Evolutionary conservation across 495 filamentous ascomycete genomes (phyloP), one percentile per base, ranked within the genome.

Genomic region (Chlorociboria aeruginascens): DNA sequence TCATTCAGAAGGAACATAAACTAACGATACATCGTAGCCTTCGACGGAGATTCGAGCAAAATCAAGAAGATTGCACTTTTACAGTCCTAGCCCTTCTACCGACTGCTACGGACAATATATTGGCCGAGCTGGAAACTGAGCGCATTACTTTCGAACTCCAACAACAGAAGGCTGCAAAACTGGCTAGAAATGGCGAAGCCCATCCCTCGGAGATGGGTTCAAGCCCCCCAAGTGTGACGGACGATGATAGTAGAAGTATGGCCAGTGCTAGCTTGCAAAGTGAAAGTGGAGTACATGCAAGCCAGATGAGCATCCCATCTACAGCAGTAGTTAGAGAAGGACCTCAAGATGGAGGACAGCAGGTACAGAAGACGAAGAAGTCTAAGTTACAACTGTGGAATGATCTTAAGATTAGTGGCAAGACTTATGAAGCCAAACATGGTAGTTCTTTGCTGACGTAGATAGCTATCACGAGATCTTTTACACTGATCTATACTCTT

Each of bases 1-100:
- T 45, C 12, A 17, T 28, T 12, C 25, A 1, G 31, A 10, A 32
- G 3, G 36, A n/a, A 41, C 29, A 37, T 7, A 14, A 42, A 32
- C 49, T 48, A 6, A 43, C 14, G 9, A 38, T 36, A 20, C 11
- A 31, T 20, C 11, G 40, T 16, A 97, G 92, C 66, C 72, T 98
- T 53, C 86, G 89, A 40, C 83, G 92, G 46, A 82, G 92, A 54
- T 98, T 98, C 69, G 85, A 96, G 63, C 92, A 97, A 63, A 97
- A 98, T 60, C 92, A 98, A 57, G 90, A 94, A 61, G 93, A 97
- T 65, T 98, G 92, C 64, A 95, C 89, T 40, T 94, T 86, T 63
- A 98, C 92, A n/a, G 86, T 97, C 20, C 81, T 95, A 12, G 92
- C 87, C n/a, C 72, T 98, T 44, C 72, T 98, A 9, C 93, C 93